Base-by-base conservation (phyloP, 805 yeast genomes). In the Schwanniomyces polymorphus region DNA sequence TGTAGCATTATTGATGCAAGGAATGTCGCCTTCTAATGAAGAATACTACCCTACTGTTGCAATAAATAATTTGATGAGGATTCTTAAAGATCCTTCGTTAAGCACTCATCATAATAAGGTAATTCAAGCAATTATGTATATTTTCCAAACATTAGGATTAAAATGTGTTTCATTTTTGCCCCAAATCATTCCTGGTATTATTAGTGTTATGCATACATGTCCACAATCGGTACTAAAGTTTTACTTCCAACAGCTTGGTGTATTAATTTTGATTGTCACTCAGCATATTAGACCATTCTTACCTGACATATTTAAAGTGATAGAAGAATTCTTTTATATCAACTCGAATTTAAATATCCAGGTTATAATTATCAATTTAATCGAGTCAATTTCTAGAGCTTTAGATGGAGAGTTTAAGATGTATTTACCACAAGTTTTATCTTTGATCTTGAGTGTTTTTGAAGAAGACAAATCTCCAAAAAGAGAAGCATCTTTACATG, bases 21-120 rank as follows among this genome's bases (percentile, higher is more conserved):
- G 97, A 4, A 87, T 89, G 78, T 86, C 96, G 6, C 98, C 98
- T 1, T 85, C 95, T 0, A 79, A 80, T 55, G 98, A 91, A 46
- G 97, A 92, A 56, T 94, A 91, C 57, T 91, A 88, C 58, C 97
- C 98, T 2, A 91, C 97, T 0, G 98, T 94, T 21, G 98, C 92
- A 0, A 88, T 94, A 38, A 84, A 84, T 39, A 88, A 91, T 6
- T 69, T 94, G 50, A 79, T 91, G 82, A 88, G 85, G 50, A 86
- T 94, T 16, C 68, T 94, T 38, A 85, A 86, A 53, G 99, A 94
- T 64, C 81, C 88, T 0, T 88, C 97, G 0, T 74, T 92, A 47
- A 84, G 89, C 8, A 75, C 87, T 0, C 96, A 91, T 60, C 98
- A 94, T 61, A 87, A 91, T 2, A 85, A 89, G 16, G 96, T 91